These are phyloP conservation scores for Limnomonas spitsbergensis DNA, from an alignment of 139 green algal genomes.

Conservation along the genomic window DNA sequence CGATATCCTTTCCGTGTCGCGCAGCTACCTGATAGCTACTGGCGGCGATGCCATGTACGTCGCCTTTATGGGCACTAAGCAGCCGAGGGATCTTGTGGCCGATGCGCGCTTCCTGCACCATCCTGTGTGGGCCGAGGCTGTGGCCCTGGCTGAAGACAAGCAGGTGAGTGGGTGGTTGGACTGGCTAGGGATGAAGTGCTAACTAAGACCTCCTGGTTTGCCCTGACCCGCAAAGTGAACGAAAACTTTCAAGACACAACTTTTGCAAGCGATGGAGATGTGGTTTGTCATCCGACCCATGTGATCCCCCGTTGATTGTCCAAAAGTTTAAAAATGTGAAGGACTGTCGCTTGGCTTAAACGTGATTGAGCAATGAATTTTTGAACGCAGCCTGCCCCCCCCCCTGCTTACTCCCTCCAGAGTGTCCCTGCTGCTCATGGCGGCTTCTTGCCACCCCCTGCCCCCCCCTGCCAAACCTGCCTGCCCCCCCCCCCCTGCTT, in stretches of 20 bases:
- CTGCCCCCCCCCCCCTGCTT: too few relatives aligned
- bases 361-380: too few relatives aligned
- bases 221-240: too few relatives aligned
- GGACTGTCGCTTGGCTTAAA: too few relatives aligned
- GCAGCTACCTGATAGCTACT: constrained; percentile 64
- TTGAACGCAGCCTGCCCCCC: too few relatives aligned
- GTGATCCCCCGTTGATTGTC: too few relatives aligned
- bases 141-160: constrained; percentile 16
- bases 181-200: background rate
- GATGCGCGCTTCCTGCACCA: constrained; percentile 47
- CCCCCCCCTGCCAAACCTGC: too few relatives aligned
- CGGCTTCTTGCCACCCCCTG: constrained; percentile 64
- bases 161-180: constrained; percentile 25
- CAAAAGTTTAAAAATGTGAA: too few relatives aligned
- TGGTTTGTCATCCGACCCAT: too few relatives aligned
- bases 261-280: too few relatives aligned
- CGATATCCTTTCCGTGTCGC: too few relatives aligned
- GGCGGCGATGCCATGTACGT: constrained; percentile 48
- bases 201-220: background rate
- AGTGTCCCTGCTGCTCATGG: constrained; percentile 12
- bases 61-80: constrained; percentile 60
- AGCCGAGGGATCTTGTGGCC: constrained; percentile 51
- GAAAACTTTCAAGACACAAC: too few relatives aligned
- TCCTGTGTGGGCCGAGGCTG: constrained; percentile 50
- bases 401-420: background rate